Evolutionary conservation across 106 monocot species (phyloP), one percentile per base, ranked within the genome.

Genomic region (Amphibolis antarctica): DNA sequence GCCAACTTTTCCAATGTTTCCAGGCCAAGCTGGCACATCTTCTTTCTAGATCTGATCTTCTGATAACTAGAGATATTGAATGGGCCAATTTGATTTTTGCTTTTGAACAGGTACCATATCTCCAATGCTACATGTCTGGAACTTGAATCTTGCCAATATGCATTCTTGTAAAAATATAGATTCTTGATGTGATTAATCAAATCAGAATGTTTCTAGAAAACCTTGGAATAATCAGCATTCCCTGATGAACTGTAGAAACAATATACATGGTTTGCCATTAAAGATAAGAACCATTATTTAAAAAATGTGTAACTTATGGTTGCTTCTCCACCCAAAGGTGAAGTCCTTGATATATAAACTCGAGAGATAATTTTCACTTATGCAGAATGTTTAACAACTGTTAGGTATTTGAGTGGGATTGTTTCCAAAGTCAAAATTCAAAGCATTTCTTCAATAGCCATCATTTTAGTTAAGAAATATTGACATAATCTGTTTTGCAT

Each of bases 71-170:
- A 77, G 98, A 98, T 66, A 79, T 98, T 59, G 98, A 98, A 75
- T 98, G 98, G 98, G 98, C 98, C 68, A 98, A 98, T 72, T 71
- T 98, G 57, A 77, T 91, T 82, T 88, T 98, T 70, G 80, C 87
- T 71, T 80, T 98, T 76, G 98, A 98, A 59, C 96, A 98, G 96
- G 96, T 96, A 67, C 64, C 50, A 21, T 26, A 27, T 22, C 56
- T 74, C 24, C 27, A 10, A 10, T 57, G n/a, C 20, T 6, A 14
- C 56, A 29, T 36, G 48, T 15, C 28, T 57, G 14, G 28, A 27
- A 57, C 12, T 15, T 57, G 28, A 26, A 57, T 26, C 29, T 12
- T 4, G 53, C 22, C 42, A 53, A 22, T 67, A 53, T 46, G 43
- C 30, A 36, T 67, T 14, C 9, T 54, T 1, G 14, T 65, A 49